A percentile compares a stretch with the other conserved stretches of the same genome.
Evolutionary conservation across 805 yeast genomes (phyloP).

Genomic region (Candida orba): DNA sequence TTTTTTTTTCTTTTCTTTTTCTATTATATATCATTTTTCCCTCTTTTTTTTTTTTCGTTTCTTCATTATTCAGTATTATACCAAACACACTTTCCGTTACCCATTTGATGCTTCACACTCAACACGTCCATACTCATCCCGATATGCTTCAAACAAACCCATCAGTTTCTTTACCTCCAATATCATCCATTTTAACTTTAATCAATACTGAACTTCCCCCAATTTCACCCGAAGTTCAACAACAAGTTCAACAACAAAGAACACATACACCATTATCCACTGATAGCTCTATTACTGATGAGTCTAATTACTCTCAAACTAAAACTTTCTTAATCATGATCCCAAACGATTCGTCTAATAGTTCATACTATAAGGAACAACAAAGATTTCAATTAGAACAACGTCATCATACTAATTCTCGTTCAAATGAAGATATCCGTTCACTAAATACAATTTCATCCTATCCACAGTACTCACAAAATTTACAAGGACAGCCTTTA

Average conservation of each 20-base stretch:
- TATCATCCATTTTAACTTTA: constrained; percentile 7
- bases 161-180: constrained; percentile 9
- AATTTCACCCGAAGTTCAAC: background rate
- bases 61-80: too few species aligned
- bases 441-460: background rate
- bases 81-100: too few species aligned
- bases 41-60: too few species aligned
- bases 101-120: too few species aligned
- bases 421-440: too few species aligned
- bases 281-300: background rate
- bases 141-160: constrained; percentile 1
- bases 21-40: too few species aligned
- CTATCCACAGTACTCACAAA: background rate
- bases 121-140: background rate
- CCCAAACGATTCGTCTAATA: background rate
- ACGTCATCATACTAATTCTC: too few species aligned
- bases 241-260: too few species aligned
- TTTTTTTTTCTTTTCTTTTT: too few species aligned
- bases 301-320: background rate
- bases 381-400: constrained; percentile 5
- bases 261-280: too few species aligned
- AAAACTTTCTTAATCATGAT: constrained; percentile 1
- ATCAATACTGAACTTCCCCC: background rate
- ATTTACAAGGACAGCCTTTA: too few species aligned
- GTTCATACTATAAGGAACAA: constrained; percentile 1